Conservation (phyloP, 371 early-diverging fungal species). For the Phascolomyces articulosus region DNA sequence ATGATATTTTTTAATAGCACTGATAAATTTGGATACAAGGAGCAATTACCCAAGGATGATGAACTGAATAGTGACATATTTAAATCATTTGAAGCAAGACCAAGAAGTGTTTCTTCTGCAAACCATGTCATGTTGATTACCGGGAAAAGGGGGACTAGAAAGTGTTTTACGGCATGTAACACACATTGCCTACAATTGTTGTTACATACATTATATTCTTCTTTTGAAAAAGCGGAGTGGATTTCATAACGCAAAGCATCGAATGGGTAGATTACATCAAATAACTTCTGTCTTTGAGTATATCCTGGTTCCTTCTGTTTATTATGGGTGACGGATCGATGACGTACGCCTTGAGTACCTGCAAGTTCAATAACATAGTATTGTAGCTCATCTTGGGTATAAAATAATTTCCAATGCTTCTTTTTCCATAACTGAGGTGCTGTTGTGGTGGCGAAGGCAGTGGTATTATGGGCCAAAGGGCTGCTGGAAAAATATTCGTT, state of each 20-base stretch:
- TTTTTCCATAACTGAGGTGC: no score
- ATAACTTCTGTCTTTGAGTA: not conserved
- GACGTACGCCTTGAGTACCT: not conserved
- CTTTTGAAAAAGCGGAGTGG: not conserved
- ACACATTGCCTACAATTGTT: not conserved
- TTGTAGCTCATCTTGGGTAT: not conserved
- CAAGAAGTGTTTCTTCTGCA: not conserved
- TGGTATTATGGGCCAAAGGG: no score
- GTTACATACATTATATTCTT: not conserved
- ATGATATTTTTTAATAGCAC: no score
- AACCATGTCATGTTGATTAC: not conserved
- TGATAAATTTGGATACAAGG: not conserved
- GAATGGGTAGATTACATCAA: not conserved
- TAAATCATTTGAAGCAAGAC: not conserved
- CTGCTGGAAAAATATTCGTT: no score
- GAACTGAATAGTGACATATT: not conserved
- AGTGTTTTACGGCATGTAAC: not conserved
- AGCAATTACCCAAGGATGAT: not conserved
- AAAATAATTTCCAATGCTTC: not conserved
- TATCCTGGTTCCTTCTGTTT: not conserved
- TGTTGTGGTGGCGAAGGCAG: no score
- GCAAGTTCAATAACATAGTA: not conserved
- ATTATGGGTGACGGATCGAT: not conserved
- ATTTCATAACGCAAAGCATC: not conserved
- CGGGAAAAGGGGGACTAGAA: not conserved